Percentiles rank a stretch among this genome's conserved stretches.
phyloP scores from a whole-genome alignment of 2,329 filamentous ascomycete species.

The Herpotrichia juniperi region DNA sequence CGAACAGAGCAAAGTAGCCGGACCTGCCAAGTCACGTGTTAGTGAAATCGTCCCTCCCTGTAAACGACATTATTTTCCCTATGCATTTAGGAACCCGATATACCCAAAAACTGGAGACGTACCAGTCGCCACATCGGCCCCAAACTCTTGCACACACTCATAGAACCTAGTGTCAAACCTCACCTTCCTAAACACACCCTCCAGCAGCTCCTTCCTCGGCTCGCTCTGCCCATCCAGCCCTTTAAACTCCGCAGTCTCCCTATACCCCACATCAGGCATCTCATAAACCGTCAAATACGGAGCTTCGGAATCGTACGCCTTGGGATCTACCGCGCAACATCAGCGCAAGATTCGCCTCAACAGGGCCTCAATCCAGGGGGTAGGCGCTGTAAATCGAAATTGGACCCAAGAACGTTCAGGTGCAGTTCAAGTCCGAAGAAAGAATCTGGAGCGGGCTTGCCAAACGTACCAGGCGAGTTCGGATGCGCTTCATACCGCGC shows the following conservation, averaged over 20 bases:
- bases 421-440: no score
- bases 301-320: constrained; percentile 12
- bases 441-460: constrained; percentile 3
- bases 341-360: no score
- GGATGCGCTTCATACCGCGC: constrained; percentile 28
- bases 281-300: constrained; percentile 37
- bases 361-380: no score
- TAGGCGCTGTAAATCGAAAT: no score
- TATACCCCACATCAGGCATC: constrained; percentile 29
- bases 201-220: constrained; percentile 24
- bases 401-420: no score
- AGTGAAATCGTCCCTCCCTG: no score
- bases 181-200: constrained; percentile 28
- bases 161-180: constrained; percentile 37
- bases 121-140: background rate
- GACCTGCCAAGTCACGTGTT: no score
- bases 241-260: constrained; percentile 25
- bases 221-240: constrained; percentile 27
- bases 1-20: constrained; percentile 19
- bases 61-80: background rate
- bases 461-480: constrained; percentile 5
- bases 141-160: constrained; percentile 13
- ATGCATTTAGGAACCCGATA: background rate
- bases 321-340: background rate
- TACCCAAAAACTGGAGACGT: no score